phyloP scores from a whole-genome alignment of 2,329 filamentous ascomycete genomes.

The Diplocarpon rosae region DNA sequence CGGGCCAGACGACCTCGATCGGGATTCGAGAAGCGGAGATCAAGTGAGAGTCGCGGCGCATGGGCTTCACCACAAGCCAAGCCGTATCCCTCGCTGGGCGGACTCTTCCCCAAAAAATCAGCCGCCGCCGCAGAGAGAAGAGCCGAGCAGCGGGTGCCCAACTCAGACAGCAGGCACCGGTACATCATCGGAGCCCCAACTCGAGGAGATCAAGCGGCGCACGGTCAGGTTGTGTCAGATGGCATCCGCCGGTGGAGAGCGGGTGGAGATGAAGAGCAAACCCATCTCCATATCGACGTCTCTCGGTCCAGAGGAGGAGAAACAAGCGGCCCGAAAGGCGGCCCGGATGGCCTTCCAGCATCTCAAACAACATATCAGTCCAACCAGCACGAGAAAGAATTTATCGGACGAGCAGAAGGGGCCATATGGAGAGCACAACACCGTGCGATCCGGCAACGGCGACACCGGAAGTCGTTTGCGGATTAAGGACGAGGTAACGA shows the following conservation, averaged over 20 bases:
- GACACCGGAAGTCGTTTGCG: constrained; percentile 16
- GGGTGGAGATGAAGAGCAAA: constrained; percentile 18
- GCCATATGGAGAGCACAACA: not conserved
- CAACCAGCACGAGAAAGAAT: constrained; percentile 5
- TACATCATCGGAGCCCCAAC: constrained; percentile 20
- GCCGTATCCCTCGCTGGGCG: constrained; percentile 5
- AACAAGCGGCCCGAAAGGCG: constrained; percentile 48
- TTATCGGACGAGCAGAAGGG: not conserved
- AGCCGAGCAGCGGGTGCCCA: constrained; percentile 13
- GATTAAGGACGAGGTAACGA: constrained; percentile 1
- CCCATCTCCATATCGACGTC: constrained; percentile 28
- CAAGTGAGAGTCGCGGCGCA: constrained; percentile 5
- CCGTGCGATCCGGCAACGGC: constrained; percentile 4
- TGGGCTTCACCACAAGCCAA: constrained; percentile 9
- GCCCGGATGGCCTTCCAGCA: constrained; percentile 55
- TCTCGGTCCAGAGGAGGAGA: constrained; percentile 11
- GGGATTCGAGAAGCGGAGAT: too few relatives aligned
- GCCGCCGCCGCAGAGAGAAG: constrained; percentile 8
- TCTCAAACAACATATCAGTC: constrained; percentile 8
- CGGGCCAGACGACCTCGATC: constrained; percentile 6
- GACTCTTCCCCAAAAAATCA: constrained; percentile 7
- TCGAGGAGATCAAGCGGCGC: constrained; percentile 10
- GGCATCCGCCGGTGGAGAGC: constrained; percentile 10
- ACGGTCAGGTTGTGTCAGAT: constrained; percentile 16
- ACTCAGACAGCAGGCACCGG: constrained; percentile 14